A percentile compares a stretch with the other conserved stretches of the same genome.
Evolutionary conservation across 352 stramenopile species (phyloP).

Genomic region (Pythium rhizo-oryzae): DNA sequence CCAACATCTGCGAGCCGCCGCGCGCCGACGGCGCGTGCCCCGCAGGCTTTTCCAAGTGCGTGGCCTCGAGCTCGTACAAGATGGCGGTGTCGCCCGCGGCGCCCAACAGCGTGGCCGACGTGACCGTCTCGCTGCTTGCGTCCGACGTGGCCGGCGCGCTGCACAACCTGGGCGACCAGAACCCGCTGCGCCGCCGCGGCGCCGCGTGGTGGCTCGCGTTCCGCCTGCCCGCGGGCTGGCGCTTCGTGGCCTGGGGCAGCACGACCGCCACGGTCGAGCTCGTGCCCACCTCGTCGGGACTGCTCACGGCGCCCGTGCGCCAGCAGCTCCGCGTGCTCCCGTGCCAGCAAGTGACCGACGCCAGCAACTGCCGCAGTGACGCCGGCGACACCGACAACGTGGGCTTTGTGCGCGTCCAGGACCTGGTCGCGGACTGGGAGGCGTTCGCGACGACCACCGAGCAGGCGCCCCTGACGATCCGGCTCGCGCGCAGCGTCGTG

Average conservation of each 20-base stretch:
- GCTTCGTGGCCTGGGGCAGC: constrained; percentile 69
- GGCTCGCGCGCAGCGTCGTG: constrained; percentile 61
- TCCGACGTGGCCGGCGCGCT: constrained; percentile 73
- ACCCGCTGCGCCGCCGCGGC: constrained; percentile 39
- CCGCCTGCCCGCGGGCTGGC: constrained; percentile 58
- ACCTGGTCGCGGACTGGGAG: constrained; percentile 53
- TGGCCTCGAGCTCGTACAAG: constrained; percentile 69
- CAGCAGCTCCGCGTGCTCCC: constrained; percentile 40
- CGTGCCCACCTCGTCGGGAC: not conserved
- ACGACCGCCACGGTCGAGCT: constrained; percentile 58
- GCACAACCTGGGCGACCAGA: constrained; percentile 63
- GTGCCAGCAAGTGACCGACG: constrained; percentile 52
- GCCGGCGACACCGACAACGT: constrained; percentile 37
- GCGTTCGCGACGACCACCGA: constrained; percentile 52
- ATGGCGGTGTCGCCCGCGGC: constrained; percentile 54
- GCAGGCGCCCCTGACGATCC: constrained; percentile 57
- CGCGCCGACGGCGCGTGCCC: constrained; percentile 55
- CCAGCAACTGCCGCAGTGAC: constrained; percentile 44
- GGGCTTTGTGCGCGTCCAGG: constrained; percentile 69
- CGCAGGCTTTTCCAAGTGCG: constrained; percentile 60
- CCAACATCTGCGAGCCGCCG: constrained; percentile 50
- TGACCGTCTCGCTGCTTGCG: constrained; percentile 72
- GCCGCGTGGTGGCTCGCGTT: constrained; percentile 78
- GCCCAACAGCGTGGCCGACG: constrained; percentile 64
- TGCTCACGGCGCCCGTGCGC: not conserved